A percentile compares a stretch with the other conserved stretches of the same genome.
phyloP scores from a whole-genome alignment of 371 early-diverging fungal species.

The Phascolomyces articulosus region DNA sequence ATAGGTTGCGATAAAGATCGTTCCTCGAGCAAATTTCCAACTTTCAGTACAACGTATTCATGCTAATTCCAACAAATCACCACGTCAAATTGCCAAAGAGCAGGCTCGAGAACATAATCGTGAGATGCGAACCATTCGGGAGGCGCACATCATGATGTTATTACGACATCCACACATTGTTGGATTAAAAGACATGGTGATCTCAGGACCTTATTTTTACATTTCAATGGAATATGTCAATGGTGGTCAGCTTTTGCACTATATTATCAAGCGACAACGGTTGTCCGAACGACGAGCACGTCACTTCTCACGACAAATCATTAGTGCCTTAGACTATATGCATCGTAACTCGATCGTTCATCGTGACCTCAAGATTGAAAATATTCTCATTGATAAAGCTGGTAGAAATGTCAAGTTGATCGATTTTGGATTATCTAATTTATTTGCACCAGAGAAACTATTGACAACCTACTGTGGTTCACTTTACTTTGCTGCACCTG shows the following conservation, averaged over 20 bases:
- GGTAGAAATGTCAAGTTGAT: slow-evolving; percentile 90
- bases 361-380: slow-evolving; percentile 97
- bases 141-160: slow-evolving; percentile 90
- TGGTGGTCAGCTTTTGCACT: slow-evolving; percentile 90
- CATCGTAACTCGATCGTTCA: slow-evolving; percentile 97
- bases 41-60: slow-evolving; percentile 10
- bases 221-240: slow-evolving; percentile 93
- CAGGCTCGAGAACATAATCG: slow-evolving; percentile 66
- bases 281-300: slow-evolving; percentile 90
- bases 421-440: slow-evolving; percentile 96
- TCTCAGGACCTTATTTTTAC: slow-evolving; percentile 81
- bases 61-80: slow-evolving; percentile 21
- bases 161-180: slow-evolving; percentile 91
- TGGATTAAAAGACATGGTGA: slow-evolving; percentile 81
- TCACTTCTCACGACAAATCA: slow-evolving; percentile 90
- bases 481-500: slow-evolving; percentile 97
- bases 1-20: slow-evolving; percentile 52
- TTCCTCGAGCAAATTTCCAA: slow-evolving; percentile 42
- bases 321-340: slow-evolving; percentile 91
- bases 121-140: slow-evolving; percentile 91
- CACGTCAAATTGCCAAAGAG: slow-evolving; percentile 42
- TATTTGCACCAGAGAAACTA: slow-evolving; percentile 82
- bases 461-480: slow-evolving; percentile 95
- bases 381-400: slow-evolving; percentile 84
- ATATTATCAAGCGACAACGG: slow-evolving; percentile 86